Evolutionary conservation across 345 rosid genomes (phyloP).

Genomic region (Gossypium thurberi): DNA sequence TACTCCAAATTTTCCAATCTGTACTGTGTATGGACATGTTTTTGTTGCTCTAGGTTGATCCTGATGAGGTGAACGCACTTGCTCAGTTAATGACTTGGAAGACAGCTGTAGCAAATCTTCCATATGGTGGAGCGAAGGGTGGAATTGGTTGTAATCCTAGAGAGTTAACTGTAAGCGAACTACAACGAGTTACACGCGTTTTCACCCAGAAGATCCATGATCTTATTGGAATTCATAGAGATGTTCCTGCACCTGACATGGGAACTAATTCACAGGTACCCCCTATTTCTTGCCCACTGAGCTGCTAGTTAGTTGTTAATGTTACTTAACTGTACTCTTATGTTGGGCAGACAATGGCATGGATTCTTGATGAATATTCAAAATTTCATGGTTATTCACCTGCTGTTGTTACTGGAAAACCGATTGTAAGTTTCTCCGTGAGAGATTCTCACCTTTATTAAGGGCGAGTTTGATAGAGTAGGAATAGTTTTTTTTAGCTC

Average conservation of each 20-base stretch:
- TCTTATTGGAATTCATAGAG: constrained; percentile 7
- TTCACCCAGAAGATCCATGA: constrained; percentile 9
- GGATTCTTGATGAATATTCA: constrained; percentile 4
- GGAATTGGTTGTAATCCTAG: constrained; percentile 39
- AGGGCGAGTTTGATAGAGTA: background rate
- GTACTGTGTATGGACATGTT: background rate
- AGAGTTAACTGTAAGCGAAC: constrained; percentile 20
- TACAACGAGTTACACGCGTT: constrained; percentile 1
- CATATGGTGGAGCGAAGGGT: constrained; percentile 51
- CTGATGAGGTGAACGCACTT: constrained; percentile 41
- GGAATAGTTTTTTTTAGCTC: background rate
- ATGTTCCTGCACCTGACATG: constrained; percentile 11
- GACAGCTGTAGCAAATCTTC: constrained; percentile 38
- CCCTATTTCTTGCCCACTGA: background rate
- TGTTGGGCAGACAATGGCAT: background rate
- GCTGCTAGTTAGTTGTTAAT: background rate
- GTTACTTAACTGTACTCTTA: background rate
- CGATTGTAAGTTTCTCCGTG: constrained; percentile 23
- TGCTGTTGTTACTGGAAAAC: constrained; percentile 45
- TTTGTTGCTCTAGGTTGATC: constrained; percentile 30
- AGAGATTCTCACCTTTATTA: background rate
- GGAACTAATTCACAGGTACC: constrained; percentile 8
- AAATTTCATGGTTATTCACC: constrained; percentile 23
- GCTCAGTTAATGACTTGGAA: constrained; percentile 54
- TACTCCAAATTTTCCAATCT: background rate